A percentile compares a stretch with the other conserved stretches of the same genome.
phyloP scores from a whole-genome alignment of 1,284 basidiomycete species.

The Blastosporella zonata region DNA sequence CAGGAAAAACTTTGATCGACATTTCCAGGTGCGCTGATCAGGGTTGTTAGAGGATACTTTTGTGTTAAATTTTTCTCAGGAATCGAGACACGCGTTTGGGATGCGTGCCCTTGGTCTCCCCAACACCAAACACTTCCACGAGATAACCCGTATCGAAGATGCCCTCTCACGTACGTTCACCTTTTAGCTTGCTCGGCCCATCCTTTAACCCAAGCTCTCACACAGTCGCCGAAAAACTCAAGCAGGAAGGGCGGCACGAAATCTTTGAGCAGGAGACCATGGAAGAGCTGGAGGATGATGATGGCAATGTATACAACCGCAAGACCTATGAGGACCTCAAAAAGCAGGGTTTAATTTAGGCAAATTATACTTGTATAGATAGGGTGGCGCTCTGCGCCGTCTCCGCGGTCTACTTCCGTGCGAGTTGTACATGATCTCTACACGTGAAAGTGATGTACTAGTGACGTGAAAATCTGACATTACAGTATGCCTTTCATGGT shows the following conservation, averaged over 20 bases:
- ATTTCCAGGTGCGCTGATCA: slow-evolving; percentile 66
- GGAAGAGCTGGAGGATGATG: slow-evolving; percentile 95
- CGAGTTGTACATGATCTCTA: slow-evolving; percentile 9
- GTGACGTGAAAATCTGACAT: background rate
- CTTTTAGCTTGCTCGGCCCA: background rate
- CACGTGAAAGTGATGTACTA: background rate
- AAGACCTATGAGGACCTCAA: slow-evolving; percentile 91
- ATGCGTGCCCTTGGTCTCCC: slow-evolving; percentile 97
- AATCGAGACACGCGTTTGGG: slow-evolving; percentile 95
- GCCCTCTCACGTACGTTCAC: slow-evolving; percentile 72
- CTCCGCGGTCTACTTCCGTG: background rate
- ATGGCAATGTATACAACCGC: slow-evolving; percentile 92
- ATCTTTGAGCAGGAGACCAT: slow-evolving; percentile 90
- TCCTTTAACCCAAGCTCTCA: background rate
- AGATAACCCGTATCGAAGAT: slow-evolving; percentile 96
- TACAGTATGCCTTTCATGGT: background rate
- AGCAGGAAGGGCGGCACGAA: slow-evolving; percentile 89
- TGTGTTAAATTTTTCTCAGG: slow-evolving; percentile 42
- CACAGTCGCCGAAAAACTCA: slow-evolving; percentile 92
- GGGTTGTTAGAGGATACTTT: background rate
- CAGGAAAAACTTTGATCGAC: slow-evolving; percentile 92
- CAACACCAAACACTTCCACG: slow-evolving; percentile 98
- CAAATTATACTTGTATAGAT: slow-evolving; percentile 5
- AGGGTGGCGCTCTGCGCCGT: background rate
- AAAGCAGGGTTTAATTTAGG: slow-evolving; percentile 84